phyloP scores from a whole-genome alignment of 2,329 filamentous ascomycete species.

The Xylaria sp. region DNA sequence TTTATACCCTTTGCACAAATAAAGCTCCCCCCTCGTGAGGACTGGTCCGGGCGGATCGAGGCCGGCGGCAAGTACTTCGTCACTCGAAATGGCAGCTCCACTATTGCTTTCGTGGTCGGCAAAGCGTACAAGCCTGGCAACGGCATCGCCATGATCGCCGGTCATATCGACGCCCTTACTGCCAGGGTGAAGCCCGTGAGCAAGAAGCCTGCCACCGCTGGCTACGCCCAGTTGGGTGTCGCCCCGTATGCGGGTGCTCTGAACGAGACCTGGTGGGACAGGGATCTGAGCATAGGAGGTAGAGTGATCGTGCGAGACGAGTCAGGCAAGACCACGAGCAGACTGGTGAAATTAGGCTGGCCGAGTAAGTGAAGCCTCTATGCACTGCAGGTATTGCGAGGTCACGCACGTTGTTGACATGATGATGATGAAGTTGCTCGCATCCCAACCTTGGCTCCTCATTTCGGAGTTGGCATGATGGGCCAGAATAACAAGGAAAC shows the following conservation, averaged over 20 bases:
- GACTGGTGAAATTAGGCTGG: slow-evolving; percentile 88
- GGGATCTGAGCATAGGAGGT: slow-evolving; percentile 86
- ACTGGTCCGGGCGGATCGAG: slow-evolving; percentile 68
- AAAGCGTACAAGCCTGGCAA: slow-evolving; percentile 76
- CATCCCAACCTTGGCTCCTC: slow-evolving; percentile 85
- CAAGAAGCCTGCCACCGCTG: slow-evolving; percentile 74
- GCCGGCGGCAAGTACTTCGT: slow-evolving; percentile 84
- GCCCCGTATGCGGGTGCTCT: slow-evolving; percentile 87
- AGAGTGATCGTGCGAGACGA: slow-evolving; percentile 76
- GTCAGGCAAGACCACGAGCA: slow-evolving; percentile 70
- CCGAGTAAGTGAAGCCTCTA: slow-evolving; percentile 49
- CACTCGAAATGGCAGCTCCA: slow-evolving; percentile 75
- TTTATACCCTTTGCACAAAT: background rate
- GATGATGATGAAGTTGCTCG: slow-evolving; percentile 55
- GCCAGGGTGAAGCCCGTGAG: slow-evolving; percentile 88
- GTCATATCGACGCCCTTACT: slow-evolving; percentile 88
- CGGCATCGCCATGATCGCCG: slow-evolving; percentile 81
- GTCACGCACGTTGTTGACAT: slow-evolving; percentile 14
- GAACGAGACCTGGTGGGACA: slow-evolving; percentile 93
- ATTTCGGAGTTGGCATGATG: slow-evolving; percentile 76
- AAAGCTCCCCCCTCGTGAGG: slow-evolving; percentile 69
- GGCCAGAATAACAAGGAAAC: slow-evolving; percentile 76
- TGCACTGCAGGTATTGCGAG: background rate
- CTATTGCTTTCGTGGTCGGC: slow-evolving; percentile 82
- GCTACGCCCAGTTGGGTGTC: slow-evolving; percentile 83